Conservation (phyloP, 345 rosid genomes). For the Orychophragmus violaceus region DNA sequence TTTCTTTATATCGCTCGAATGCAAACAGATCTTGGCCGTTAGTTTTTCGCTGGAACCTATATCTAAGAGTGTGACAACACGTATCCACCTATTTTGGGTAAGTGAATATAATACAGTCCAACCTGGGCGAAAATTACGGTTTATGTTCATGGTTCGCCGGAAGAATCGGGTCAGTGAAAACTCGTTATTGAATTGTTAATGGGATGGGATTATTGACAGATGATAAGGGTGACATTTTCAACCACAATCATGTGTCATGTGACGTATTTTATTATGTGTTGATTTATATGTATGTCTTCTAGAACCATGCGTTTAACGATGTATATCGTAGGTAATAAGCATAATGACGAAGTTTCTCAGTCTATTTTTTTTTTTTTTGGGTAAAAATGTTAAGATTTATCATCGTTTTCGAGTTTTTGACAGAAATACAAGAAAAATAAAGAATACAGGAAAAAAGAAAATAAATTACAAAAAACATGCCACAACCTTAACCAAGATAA, state of each 20-base stretch:
- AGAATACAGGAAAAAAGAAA: too few species aligned
- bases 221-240: not conserved
- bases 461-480: too few species aligned
- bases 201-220: not conserved
- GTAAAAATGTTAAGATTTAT: too few species aligned
- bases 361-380: too few species aligned
- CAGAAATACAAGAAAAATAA: too few species aligned
- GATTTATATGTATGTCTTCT: not conserved
- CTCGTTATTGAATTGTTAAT: not conserved
- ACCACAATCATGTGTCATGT: not conserved
- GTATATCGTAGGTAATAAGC: not conserved
- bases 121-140: not conserved
- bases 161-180: not conserved
- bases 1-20: slow-evolving; percentile 10
- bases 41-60: slow-evolving; percentile 1
- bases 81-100: slow-evolving; percentile 4
- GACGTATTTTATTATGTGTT: not conserved
- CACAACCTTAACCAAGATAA: too few species aligned
- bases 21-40: slow-evolving; percentile 15
- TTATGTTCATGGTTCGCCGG: slow-evolving; percentile 1
- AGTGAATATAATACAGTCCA: not conserved
- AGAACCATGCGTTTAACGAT: not conserved
- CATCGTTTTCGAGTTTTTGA: too few species aligned
- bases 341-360: not conserved
- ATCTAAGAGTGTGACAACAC: slow-evolving; percentile 4